phyloP scores from a whole-genome alignment of 495 filamentous ascomycete species.

The Xylaria curta region DNA sequence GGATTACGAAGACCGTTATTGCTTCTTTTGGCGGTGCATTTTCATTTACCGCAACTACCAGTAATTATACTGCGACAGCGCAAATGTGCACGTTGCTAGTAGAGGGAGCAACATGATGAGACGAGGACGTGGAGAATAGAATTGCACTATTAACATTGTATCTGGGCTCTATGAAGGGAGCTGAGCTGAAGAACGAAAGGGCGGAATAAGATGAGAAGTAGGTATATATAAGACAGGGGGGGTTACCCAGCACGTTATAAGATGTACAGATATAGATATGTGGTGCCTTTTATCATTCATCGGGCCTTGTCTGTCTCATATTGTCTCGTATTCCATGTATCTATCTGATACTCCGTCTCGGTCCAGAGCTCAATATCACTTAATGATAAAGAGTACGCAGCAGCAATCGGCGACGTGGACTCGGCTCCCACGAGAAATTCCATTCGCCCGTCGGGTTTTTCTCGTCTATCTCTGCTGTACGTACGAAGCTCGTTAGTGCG shows the following conservation, averaged over 20 bases:
- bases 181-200: neutral
- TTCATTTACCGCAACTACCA: conserved; percentile 6
- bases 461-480: neutral
- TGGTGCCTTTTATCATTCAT: conserved; percentile 1
- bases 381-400: neutral
- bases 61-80: neutral
- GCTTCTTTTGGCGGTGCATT: conserved; percentile 24
- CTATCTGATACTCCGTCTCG: conserved; percentile 2
- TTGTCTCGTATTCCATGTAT: conserved; percentile 19
- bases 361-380: neutral
- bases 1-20: conserved; percentile 31
- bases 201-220: neutral
- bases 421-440: neutral
- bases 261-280: conserved; percentile 18
- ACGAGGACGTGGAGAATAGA: neutral
- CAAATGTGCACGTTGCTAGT: neutral
- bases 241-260: conserved; percentile 1
- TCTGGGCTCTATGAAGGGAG: neutral
- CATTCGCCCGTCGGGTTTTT: conserved; percentile 2
- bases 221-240: conserved; percentile 1
- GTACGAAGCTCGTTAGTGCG: neutral
- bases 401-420: conserved; percentile 4
- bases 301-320: conserved; percentile 12
- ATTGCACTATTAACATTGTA: neutral
- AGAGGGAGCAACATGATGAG: neutral